A percentile compares a stretch with the other conserved stretches of the same genome.
phyloP scores from a whole-genome alignment of 805 yeast species.

The Candida coquimbonensis region DNA sequence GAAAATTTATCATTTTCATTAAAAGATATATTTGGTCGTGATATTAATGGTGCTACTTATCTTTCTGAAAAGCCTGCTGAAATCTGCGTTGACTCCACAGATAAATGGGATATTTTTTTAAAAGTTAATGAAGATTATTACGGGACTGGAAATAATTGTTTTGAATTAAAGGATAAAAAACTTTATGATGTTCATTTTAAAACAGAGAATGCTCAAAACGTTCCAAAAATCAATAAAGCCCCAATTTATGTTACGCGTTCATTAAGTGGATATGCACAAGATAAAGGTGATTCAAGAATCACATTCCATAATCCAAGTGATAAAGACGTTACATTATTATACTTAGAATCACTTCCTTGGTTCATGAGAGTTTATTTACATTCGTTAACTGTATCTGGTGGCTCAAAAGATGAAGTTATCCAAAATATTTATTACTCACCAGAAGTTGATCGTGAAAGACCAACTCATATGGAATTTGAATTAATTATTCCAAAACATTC shows the following conservation, averaged over 20 bases:
- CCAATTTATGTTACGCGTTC: constrained; percentile 78
- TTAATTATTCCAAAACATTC: constrained; percentile 59
- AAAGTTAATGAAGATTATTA: constrained; percentile 23
- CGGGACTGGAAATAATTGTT: constrained; percentile 31
- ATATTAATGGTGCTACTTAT: constrained; percentile 57
- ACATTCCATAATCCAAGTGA: constrained; percentile 63
- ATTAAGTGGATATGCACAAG: constrained; percentile 87
- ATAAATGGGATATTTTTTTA: constrained; percentile 41
- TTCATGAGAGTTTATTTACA: constrained; percentile 78
- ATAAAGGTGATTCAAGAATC: constrained; percentile 80
- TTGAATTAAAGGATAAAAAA: constrained; percentile 23
- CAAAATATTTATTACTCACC: constrained; percentile 59
- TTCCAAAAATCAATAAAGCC: constrained; percentile 36
- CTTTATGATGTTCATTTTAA: constrained; percentile 25
- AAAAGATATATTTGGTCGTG: constrained; percentile 62
- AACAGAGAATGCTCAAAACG: constrained; percentile 39
- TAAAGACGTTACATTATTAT: constrained; percentile 43
- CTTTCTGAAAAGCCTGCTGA: constrained; percentile 38
- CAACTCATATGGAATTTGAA: constrained; percentile 72
- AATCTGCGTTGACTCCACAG: constrained; percentile 37
- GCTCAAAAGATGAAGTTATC: constrained; percentile 32
- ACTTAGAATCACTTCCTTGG: constrained; percentile 89
- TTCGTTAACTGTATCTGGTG: constrained; percentile 38
- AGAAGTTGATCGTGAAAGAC: constrained; percentile 72
- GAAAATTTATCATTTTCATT: constrained; percentile 43